Base-by-base conservation (phyloP, 2,329 filamentous ascomycete species). In the Aureobasidium sp. region DNA sequence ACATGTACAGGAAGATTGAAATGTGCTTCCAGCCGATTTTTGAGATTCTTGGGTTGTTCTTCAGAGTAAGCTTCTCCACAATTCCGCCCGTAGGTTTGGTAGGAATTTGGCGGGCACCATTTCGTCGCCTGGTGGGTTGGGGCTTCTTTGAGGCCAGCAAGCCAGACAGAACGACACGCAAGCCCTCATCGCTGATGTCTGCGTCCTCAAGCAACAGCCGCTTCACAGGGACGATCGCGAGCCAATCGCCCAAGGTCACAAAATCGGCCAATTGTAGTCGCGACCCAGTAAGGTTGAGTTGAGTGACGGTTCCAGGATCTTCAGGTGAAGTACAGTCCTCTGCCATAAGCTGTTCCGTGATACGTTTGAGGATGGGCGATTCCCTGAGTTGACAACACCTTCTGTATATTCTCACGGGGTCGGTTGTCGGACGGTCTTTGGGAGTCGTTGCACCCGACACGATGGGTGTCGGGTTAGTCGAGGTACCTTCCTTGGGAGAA, bases 381-480 rank as follows among this genome's bases (percentile, higher is more conserved):
- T 97, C 94, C 63, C 94, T 85, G 34, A 99, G 78, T 71, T 97
- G 93, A 72, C 94, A 97, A 73, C 94, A 97, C 70, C 94, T 83
- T 67, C 93, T 84, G 74, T 99, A 99, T 69, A 99, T 96, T 63
- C 93, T 84, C 15, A 92, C 85, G 2, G 94, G 93, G 70, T 97
- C 94, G 1, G 89, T 96, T 0, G 93, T 97, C 0, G 93, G 92
- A 56, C 84, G 79, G 64, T 83, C 81, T 65, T 77, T 82, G 0
- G 82, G 75, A 15, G 62, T 63, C 10, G 61, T n/a, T 5, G 63
- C 52, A 9, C 60, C 63, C 13, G 62, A 61, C 5, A 15, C 56
- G 15, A 67, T 65, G 7, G 72, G 65, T 61, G 66, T 70, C 51
- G 65, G 66, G 23, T 27, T 36, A 13, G 20, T 7, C 6, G 62